Base-by-base conservation (phyloP, 192 early-diverging fungal species). In the Gaertneriomyces sp. region DNA sequence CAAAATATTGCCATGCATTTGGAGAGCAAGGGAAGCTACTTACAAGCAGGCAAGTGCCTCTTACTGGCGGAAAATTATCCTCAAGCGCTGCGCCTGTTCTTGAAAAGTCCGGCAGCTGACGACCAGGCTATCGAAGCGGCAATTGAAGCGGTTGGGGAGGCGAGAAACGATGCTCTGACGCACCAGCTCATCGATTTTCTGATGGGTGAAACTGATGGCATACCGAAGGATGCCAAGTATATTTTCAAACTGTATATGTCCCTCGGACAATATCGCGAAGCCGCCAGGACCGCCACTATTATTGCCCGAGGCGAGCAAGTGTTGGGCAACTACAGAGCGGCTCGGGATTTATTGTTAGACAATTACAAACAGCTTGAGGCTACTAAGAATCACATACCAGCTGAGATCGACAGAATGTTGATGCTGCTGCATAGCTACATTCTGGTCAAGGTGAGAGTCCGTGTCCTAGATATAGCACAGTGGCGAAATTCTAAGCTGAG, bases 221-320 rank as follows among this genome's bases (percentile, higher is more conserved):
- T 83, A 14, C 77, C 80, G 25, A 83, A 83, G 71, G 81, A 84
- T 49, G 79, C 82, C 14, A 84, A 84, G 57, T 84, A 81, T 66
- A 83, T 84, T 42, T 84, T 84, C 71, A 84, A 81, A 47, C 71
- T 84, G 45, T 83, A 83, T 63, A 83, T 84, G 81, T 84, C 81
- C 1, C 72, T 84, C 4, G 75, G 73, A 17, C 74, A 81, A 41
- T 84, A 70, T 61, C 50, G 66, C 14, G 82, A 84, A 45, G 82
- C 82, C 6, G 82, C 82, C 1, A 55, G 81, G 16, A 84, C 81
- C 11, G 82, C 82, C 33, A 72, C 81, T 19, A 84, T 84, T 44
- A 84, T 84, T 70, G 82, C 82, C 20, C 66, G 79, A 7, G 82
- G 84, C 52, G 82, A 84, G 50, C 81, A 84, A 68, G 74, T 67